These are phyloP conservation scores for Urtica urens DNA, from an alignment of 306 rosid species.

Conservation along the genomic window DNA sequence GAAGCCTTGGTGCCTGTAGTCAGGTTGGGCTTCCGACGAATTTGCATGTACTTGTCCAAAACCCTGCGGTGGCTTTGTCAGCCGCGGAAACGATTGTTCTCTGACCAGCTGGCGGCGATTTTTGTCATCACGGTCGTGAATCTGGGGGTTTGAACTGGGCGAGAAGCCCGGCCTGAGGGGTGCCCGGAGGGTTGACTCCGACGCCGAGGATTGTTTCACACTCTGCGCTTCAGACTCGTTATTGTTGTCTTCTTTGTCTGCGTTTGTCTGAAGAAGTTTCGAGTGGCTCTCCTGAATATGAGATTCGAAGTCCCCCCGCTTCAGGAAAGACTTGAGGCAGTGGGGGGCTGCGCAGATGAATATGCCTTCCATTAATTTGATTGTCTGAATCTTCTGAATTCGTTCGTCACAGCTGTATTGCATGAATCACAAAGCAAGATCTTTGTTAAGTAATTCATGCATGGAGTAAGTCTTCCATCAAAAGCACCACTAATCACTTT, in stretches of 20 bases:
- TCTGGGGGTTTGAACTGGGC: conserved; percentile 70
- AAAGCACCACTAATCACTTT: neutral
- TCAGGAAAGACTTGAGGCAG: conserved; percentile 85
- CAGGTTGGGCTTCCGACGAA: conserved; percentile 38
- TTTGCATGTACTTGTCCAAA: conserved; percentile 57
- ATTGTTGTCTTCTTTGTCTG: conserved; percentile 71
- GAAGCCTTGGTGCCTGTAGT: conserved; percentile 55
- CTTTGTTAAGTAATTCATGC: conserved; percentile 8
- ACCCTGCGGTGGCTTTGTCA: conserved; percentile 45
- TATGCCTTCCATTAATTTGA: conserved; percentile 98
- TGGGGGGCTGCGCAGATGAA: conserved; percentile 95
- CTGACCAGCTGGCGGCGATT: conserved; percentile 57
- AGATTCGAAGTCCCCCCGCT: conserved; percentile 70
- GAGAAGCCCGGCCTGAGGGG: conserved; percentile 64
- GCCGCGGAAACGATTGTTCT: conserved; percentile 62
- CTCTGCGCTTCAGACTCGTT: conserved; percentile 80
- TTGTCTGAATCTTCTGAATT: conserved; percentile 92
- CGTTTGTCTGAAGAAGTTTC: conserved; percentile 63
- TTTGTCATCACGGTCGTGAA: conserved; percentile 70
- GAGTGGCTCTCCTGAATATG: conserved; percentile 72
- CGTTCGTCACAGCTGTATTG: conserved; percentile 82
- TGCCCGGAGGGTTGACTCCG: conserved; percentile 63
- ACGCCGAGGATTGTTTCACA: conserved; percentile 55
- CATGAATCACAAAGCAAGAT: conserved; percentile 18
- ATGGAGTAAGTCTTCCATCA: neutral